Base-by-base conservation (phyloP, 2,329 filamentous ascomycete species). In the Xylaria sp. region DNA sequence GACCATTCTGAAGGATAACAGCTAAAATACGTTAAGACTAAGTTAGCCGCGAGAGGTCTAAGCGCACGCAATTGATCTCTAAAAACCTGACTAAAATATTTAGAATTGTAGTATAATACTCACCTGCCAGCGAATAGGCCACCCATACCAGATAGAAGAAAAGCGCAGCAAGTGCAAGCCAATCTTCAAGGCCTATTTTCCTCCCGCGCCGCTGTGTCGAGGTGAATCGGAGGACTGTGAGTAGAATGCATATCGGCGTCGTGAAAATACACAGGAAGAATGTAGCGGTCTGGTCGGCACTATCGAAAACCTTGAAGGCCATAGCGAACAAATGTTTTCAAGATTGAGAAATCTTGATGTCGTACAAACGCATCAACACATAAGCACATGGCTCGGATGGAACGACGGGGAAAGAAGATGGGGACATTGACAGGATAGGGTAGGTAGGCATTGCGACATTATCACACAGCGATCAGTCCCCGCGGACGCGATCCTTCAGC, bases 131-230 rank as follows among this genome's bases (percentile, higher is more conserved):
- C n/a, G 42, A 17, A 44, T 44, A 44, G n/a, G 6, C 42, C n/a
- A 44, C 42, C 42, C 42, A 44, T 44, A n/a, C n/a, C 10, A 44
- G 6, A n/a, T 44, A 44, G n/a, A 44, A 7, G n/a, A 44, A 9
- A n/a, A 44, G 42, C n/a, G 42, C 42, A 44, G 42, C 42, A 44
- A 44, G 42, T 20, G 42, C 42, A 44, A 44, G 42, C 42, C 42
- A 44, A 44, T 44, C 42, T 44, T 44, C 42, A 44, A 22, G 42
- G 17, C 42, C 42, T n/a, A 44, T 44, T 44, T 44, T 44, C 42
- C 42, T 44, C 17, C 42, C 42, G n/a, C 42, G 42, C 22, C 42
- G 42, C 17, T 44, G 42, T n/a, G 42, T 44, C 5, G 42, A 44
- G n/a, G 42, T 44, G 42, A 44, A 44, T 44, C 42, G 42, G n/a